These are phyloP conservation scores for Kuraishia borneana DNA, from an alignment of 805 yeast genomes.

Conservation along the genomic window DNA sequence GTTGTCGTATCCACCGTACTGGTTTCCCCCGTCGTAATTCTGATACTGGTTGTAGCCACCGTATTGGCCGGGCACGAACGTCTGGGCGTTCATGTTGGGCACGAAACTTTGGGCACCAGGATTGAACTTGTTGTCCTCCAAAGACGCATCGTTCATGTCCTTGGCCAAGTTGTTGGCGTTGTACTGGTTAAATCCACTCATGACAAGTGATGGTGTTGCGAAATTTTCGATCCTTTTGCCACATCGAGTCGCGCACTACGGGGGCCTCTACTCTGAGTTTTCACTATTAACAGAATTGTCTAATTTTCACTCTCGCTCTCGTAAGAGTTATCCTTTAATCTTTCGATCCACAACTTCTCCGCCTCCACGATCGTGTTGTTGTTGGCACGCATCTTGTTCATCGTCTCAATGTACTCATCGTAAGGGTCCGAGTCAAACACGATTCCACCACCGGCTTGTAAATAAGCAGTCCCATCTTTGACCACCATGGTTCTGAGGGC, in stretches of 20 bases:
- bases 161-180: slow-evolving; percentile 1
- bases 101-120: background rate
- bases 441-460: slow-evolving; percentile 99
- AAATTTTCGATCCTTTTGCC: background rate
- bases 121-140: slow-evolving; percentile 1
- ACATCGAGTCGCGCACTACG: background rate
- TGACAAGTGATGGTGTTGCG: background rate
- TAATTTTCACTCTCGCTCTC: slow-evolving; percentile 14
- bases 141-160: background rate
- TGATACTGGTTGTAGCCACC: background rate
- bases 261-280: background rate
- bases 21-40: background rate
- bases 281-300: background rate
- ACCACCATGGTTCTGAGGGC: slow-evolving; percentile 95
- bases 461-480: slow-evolving; percentile 80
- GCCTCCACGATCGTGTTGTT: slow-evolving; percentile 87
- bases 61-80: background rate
- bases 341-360: slow-evolving; percentile 62
- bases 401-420: slow-evolving; percentile 92
- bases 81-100: slow-evolving; percentile 1
- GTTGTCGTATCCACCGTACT: slow-evolving; percentile 1
- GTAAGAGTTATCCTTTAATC: slow-evolving; percentile 14
- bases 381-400: slow-evolving; percentile 95
- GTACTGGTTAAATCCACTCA: background rate
- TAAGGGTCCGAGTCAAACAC: slow-evolving; percentile 91